A percentile compares a stretch with the other conserved stretches of the same genome.
Conservation (phyloP, 2,329 filamentous ascomycete genomes). For the Arthrinium phaeospermum region DNA sequence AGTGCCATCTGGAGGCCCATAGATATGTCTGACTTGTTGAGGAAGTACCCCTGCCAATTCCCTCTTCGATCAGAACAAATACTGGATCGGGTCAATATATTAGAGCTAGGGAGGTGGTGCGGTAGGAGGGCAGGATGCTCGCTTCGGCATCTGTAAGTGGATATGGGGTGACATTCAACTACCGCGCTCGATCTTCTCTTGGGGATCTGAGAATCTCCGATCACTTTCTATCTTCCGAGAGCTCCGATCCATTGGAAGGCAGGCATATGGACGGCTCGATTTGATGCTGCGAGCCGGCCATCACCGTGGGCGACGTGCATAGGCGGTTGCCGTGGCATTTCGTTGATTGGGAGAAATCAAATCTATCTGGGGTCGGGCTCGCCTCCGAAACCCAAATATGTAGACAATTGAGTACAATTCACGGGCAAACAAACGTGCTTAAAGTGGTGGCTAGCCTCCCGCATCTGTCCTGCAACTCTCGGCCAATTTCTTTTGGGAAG, state of each 20-base stretch:
- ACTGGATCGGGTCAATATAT: not conserved
- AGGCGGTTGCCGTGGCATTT: not conserved
- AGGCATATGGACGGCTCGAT: not conserved
- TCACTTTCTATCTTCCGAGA: not conserved
- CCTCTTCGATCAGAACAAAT: not conserved
- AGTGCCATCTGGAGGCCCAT: not conserved
- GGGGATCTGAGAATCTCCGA: not conserved
- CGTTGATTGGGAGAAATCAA: not conserved
- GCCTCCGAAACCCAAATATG: not conserved
- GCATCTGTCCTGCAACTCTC: slow-evolving; percentile 2
- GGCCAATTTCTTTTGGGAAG: not conserved
- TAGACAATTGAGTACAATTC: not conserved
- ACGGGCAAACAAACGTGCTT: not conserved
- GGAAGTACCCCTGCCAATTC: not conserved
- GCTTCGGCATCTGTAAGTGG: not conserved
- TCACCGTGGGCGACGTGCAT: not conserved
- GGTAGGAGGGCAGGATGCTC: no score
- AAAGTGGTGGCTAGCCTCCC: not conserved
- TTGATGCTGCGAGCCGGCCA: not conserved
- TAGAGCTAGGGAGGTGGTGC: not conserved
- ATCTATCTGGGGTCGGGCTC: not conserved
- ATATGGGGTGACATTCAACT: not conserved
- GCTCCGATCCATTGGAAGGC: not conserved
- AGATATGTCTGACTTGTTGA: not conserved
- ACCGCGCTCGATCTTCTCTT: not conserved